phyloP scores from a whole-genome alignment of 2,329 filamentous ascomycete genomes.

The Corynespora cassiicola region DNA sequence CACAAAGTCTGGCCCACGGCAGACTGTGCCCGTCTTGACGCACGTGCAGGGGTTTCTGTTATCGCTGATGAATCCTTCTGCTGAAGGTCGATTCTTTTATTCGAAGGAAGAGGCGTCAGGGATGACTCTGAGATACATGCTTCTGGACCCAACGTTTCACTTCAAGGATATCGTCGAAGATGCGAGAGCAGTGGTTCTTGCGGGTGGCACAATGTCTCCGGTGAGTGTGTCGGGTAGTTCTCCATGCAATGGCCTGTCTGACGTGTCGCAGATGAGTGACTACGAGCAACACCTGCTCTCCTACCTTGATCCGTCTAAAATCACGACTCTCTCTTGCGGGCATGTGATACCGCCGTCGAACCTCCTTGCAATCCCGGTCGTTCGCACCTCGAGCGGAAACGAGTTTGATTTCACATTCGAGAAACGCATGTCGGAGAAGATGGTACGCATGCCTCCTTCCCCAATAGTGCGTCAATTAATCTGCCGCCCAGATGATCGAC shows the following conservation, averaged over 20 bases:
- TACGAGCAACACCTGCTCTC: conserved; percentile 88
- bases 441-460: conserved; percentile 51
- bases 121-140: conserved; percentile 78
- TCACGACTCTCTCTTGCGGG: conserved; percentile 87
- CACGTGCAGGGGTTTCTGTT: conserved; percentile 74
- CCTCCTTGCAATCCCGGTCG: conserved; percentile 78
- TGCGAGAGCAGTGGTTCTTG: conserved; percentile 85
- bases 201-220: conserved; percentile 96
- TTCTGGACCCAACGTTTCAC: conserved; percentile 89
- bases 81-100: conserved; percentile 68
- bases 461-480: conserved; percentile 3
- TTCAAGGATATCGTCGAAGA: conserved; percentile 87
- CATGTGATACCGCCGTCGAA: conserved; percentile 89
- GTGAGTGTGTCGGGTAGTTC: too few species aligned
- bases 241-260: background rate
- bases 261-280: conserved; percentile 71
- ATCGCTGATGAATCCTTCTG: conserved; percentile 84
- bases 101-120: conserved; percentile 55
- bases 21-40: conserved; percentile 62
- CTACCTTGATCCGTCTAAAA: conserved; percentile 65
- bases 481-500: conserved; percentile 62
- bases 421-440: conserved; percentile 70
- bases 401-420: conserved; percentile 89
- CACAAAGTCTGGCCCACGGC: conserved; percentile 22
- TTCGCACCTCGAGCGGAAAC: conserved; percentile 52